Percentiles rank a stretch among this genome's conserved stretches.
Conservation (phyloP, 2,329 filamentous ascomycete species). For the Aureobasidium sp. region DNA sequence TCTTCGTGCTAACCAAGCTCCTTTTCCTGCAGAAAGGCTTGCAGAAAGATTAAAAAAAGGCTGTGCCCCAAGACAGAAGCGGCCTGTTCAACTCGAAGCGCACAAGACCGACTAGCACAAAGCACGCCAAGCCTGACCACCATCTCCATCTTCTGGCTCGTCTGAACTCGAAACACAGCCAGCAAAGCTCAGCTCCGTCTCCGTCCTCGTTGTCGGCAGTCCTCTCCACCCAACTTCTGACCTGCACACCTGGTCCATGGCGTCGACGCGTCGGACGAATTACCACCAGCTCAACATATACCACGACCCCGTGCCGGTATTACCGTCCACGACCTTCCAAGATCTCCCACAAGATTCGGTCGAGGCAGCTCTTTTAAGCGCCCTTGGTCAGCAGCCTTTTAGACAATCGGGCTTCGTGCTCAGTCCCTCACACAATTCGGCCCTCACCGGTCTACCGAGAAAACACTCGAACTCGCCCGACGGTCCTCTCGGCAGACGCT, state of each 20-base stretch:
- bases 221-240: neutral
- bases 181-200: conserved; percentile 8
- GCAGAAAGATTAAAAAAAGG: conserved; percentile 15
- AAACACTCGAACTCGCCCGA: conserved; percentile 59
- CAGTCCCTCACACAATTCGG: conserved; percentile 50
- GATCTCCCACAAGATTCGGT: conserved; percentile 29
- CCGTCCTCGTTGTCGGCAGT: neutral
- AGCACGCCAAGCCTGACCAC: conserved; percentile 7
- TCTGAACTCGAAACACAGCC: conserved; percentile 3
- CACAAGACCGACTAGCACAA: conserved; percentile 7
- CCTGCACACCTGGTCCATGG: conserved; percentile 31
- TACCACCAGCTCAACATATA: conserved; percentile 50
- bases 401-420: conserved; percentile 55
- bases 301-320: conserved; percentile 42
- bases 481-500: conserved; percentile 53
- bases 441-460: conserved; percentile 58
- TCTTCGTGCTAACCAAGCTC: conserved; percentile 12
- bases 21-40: conserved; percentile 14
- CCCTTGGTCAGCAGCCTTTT: conserved; percentile 37
- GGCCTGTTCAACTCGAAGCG: conserved; percentile 7
- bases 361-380: conserved; percentile 46
- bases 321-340: conserved; percentile 31
- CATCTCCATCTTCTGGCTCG: conserved; percentile 6
- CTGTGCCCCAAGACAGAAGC: conserved; percentile 5
- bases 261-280: conserved; percentile 49